Evolutionary conservation across 345 rosid genomes (phyloP).

Genomic region (Clausena lansium): DNA sequence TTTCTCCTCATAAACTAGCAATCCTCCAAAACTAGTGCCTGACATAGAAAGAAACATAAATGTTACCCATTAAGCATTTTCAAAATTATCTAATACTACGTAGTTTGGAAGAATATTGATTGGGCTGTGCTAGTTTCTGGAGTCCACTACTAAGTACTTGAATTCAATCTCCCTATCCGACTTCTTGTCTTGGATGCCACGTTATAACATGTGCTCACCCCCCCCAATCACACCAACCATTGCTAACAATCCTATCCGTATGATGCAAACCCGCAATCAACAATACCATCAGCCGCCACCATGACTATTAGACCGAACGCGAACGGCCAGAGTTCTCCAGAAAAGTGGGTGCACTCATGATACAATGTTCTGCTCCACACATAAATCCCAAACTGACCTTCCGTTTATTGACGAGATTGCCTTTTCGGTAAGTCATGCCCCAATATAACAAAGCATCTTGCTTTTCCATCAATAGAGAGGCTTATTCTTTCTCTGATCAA

Average conservation of each 20-base stretch:
- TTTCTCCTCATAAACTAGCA: too few relatives aligned
- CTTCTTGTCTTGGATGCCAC: not conserved
- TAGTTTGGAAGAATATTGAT: not conserved
- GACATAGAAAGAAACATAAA: too few relatives aligned
- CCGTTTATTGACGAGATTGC: not conserved
- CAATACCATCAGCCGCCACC: not conserved
- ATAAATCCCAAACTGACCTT: not conserved
- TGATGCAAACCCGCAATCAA: not conserved
- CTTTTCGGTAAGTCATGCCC: slow-evolving; percentile 14
- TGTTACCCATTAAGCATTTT: too few relatives aligned
- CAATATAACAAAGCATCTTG: not conserved
- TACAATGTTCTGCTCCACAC: not conserved
- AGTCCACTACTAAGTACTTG: not conserved
- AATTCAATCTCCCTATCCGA: not conserved
- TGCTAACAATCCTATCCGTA: not conserved
- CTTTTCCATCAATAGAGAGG: not conserved
- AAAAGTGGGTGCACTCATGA: not conserved
- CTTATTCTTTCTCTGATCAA: slow-evolving; percentile 11
- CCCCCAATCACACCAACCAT: not conserved
- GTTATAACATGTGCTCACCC: not conserved
- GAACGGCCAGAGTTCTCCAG: not conserved
- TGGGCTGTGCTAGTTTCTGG: not conserved
- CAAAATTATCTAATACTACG: not conserved
- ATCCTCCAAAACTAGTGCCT: too few relatives aligned
- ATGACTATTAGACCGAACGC: not conserved